A percentile compares a stretch with the other conserved stretches of the same genome.
phyloP scores from a whole-genome alignment of 2,329 filamentous ascomycete genomes.

The Ilyonectria mors-panacis region DNA sequence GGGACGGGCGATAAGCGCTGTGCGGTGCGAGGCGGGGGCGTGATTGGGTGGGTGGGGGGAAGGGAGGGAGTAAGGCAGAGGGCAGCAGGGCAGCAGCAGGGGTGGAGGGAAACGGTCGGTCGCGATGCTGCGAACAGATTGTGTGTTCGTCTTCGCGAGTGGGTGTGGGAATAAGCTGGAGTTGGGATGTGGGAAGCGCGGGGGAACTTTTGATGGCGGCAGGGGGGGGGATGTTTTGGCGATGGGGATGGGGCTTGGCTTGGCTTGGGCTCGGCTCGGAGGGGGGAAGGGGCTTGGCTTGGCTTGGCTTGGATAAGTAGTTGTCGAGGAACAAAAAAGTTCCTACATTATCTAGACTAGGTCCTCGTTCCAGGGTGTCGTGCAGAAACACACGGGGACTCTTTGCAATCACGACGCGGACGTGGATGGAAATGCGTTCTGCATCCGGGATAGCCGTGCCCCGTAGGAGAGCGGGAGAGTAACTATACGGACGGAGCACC shows the following conservation, averaged over 20 bases:
- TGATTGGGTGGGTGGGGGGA: constrained; percentile 9
- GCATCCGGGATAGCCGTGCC: constrained; percentile 17
- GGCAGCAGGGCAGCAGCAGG: neutral
- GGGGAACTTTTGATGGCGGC: constrained; percentile 21
- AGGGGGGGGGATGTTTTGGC: neutral
- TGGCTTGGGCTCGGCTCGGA: neutral
- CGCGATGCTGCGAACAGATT: neutral
- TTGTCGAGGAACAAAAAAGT: neutral
- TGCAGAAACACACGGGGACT: constrained; percentile 4
- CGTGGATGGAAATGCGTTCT: constrained; percentile 7
- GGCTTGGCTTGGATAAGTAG: neutral
- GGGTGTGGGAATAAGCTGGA: constrained; percentile 28
- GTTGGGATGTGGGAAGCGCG: neutral
- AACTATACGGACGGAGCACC: neutral
- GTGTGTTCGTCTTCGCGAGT: neutral
- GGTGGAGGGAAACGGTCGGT: neutral
- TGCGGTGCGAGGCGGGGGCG: neutral
- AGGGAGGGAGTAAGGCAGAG: neutral
- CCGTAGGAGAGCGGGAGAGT: neutral
- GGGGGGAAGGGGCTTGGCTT: neutral
- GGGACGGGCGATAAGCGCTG: constrained; percentile 26
- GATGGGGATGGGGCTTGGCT: neutral
- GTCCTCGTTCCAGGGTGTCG: neutral
- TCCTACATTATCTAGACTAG: neutral
- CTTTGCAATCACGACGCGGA: constrained; percentile 13